These are phyloP conservation scores for Kwoniella shivajii DNA, from an alignment of 1,284 basidiomycete species.

Conservation along the genomic window DNA sequence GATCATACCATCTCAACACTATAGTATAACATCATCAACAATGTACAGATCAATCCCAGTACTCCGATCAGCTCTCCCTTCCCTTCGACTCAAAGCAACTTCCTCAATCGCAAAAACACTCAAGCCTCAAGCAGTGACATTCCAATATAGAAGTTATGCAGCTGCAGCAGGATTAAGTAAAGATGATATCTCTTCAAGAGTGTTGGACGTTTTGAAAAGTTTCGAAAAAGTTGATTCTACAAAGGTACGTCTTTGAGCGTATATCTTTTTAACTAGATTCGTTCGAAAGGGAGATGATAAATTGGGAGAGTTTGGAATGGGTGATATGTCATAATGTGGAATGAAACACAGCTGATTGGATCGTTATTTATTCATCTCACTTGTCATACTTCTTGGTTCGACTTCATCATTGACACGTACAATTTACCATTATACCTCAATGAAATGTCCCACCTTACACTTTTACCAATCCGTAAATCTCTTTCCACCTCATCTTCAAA, in stretches of 20 bases:
- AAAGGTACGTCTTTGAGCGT: constrained; percentile 69
- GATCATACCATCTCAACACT: constrained; percentile 2
- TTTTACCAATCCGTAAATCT: not conserved
- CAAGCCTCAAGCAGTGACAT: not conserved
- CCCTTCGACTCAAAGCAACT: constrained; percentile 30
- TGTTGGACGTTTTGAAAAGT: constrained; percentile 85
- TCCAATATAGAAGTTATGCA: constrained; percentile 63
- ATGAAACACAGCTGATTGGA: constrained; percentile 16
- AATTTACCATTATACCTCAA: no score
- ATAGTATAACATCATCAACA: constrained; percentile 7
- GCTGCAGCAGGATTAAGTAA: constrained; percentile 72
- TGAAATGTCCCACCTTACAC: no score
- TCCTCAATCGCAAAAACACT: constrained; percentile 12
- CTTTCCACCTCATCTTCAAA: not conserved
- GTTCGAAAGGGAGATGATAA: not conserved
- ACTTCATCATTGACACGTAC: not conserved
- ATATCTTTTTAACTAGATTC: not conserved
- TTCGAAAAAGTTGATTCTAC: constrained; percentile 90
- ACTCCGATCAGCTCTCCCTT: constrained; percentile 26
- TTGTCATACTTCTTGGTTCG: not conserved
- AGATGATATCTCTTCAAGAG: constrained; percentile 76
- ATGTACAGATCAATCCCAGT: constrained; percentile 40
- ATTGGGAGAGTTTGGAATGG: not conserved
- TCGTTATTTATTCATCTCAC: not conserved
- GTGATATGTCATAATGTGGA: not conserved